A percentile compares a stretch with the other conserved stretches of the same genome.
Evolutionary conservation across 768 basidiomycete species (phyloP).

Genomic region (Leccinum sublutescens): DNA sequence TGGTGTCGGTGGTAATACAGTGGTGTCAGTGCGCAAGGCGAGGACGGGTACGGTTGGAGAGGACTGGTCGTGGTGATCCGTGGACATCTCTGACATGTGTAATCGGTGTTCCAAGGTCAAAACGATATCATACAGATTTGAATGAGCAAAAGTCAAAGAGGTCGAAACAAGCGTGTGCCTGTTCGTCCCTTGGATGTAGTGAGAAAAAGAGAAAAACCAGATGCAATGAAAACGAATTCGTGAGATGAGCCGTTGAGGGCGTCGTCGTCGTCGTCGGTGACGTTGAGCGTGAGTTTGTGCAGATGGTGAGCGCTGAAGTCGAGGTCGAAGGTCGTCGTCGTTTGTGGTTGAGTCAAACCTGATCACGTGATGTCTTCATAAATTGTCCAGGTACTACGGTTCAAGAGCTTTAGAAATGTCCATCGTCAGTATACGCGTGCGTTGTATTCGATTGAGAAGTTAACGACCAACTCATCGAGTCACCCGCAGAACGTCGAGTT

Average conservation of each 20-base stretch:
- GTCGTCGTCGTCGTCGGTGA: neutral
- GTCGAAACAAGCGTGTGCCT: constrained; percentile 7
- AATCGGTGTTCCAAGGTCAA: constrained; percentile 12
- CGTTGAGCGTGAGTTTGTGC: neutral
- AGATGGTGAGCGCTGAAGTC: too few relatives aligned
- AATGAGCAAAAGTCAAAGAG: neutral
- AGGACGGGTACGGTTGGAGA: constrained; percentile 15
- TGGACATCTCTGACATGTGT: constrained; percentile 25
- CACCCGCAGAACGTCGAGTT: constrained; percentile 78
- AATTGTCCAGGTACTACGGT: too few relatives aligned
- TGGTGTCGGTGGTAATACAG: constrained; percentile 25
- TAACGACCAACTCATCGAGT: neutral
- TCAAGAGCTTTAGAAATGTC: constrained; percentile 45
- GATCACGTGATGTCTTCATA: constrained; percentile 4
- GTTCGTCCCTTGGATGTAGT: constrained; percentile 5
- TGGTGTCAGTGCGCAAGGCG: constrained; percentile 17
- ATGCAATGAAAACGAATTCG: constrained; percentile 5
- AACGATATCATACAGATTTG: constrained; percentile 20
- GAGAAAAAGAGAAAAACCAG: constrained; percentile 7
- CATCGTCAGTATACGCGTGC: constrained; percentile 66
- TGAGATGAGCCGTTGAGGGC: neutral
- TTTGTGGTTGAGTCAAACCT: neutral
- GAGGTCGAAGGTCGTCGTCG: constrained; percentile 1
- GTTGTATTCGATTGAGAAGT: constrained; percentile 19
- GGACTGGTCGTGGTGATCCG: constrained; percentile 22